A percentile compares a stretch with the other conserved stretches of the same genome.
Conservation (phyloP, 257 asterid genomes). For the Solanum appendiculatum region DNA sequence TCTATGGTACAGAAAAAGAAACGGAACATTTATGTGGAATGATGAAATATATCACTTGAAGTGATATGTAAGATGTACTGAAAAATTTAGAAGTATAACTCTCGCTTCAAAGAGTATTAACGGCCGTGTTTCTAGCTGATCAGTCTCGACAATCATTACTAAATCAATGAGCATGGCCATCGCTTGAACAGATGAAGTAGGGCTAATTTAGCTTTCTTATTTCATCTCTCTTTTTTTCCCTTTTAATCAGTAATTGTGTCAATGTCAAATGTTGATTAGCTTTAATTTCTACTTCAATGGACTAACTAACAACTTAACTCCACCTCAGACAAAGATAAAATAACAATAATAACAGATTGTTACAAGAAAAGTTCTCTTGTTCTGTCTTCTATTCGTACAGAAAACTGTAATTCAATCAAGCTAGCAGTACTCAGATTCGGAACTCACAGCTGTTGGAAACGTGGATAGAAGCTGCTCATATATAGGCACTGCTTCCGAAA, state of each 20-base stretch:
- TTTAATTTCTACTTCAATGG: background rate
- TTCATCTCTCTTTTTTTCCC: background rate
- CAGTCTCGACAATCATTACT: background rate
- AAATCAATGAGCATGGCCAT: background rate
- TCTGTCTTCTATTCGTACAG: background rate
- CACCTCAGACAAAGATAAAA: background rate
- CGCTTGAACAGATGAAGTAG: background rate
- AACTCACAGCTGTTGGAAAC: conserved; percentile 74
- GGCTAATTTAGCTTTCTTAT: background rate
- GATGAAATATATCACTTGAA: background rate
- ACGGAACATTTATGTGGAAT: background rate
- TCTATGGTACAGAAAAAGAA: background rate
- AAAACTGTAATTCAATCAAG: background rate
- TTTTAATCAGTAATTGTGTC: background rate
- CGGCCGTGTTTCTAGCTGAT: background rate
- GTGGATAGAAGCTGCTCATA: conserved; percentile 80
- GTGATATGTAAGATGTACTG: background rate
- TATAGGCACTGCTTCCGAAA: conserved; percentile 64
- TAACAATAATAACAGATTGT: background rate
- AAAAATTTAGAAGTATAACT: background rate
- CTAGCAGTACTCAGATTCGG: background rate
- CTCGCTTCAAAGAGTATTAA: background rate
- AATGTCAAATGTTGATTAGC: background rate
- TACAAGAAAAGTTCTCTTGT: background rate
- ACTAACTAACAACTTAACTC: background rate